Evolutionary conservation across 352 stramenopile species (phyloP).

Genomic region (Peronospora destructor): DNA sequence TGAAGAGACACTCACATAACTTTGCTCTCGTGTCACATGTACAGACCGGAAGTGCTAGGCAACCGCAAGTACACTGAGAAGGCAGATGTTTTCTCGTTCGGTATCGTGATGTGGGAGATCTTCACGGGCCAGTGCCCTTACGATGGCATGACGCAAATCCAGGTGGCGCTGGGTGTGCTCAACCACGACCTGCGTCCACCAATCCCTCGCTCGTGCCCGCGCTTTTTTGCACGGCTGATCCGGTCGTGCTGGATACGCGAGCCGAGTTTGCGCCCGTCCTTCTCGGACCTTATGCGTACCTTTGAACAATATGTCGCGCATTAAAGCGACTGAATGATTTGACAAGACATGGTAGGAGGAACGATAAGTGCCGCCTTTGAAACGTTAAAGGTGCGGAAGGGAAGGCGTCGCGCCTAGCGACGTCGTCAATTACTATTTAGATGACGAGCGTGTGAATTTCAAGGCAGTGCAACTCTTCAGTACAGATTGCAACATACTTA

Average conservation of each 20-base stretch:
- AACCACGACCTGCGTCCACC: conserved; percentile 68
- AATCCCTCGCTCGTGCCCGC: conserved; percentile 55
- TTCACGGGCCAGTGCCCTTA: conserved; percentile 87
- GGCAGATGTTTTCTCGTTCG: conserved; percentile 90
- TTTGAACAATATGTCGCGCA: conserved; percentile 40
- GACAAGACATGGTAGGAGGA: conserved; percentile 15
- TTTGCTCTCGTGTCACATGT: conserved; percentile 7
- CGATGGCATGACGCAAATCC: conserved; percentile 86
- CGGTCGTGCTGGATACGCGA: conserved; percentile 72
- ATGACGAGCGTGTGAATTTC: conserved; percentile 13
- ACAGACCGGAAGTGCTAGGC: conserved; percentile 78
- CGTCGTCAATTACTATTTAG: conserved; percentile 28
- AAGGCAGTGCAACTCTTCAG: conserved; percentile 3
- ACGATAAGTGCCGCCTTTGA: conserved; percentile 7
- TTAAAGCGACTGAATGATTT: conserved; percentile 5
- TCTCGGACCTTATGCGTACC: conserved; percentile 50
- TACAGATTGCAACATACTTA: not conserved
- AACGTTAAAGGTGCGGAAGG: conserved; percentile 8
- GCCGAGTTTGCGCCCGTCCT: conserved; percentile 61
- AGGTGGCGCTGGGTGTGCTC: conserved; percentile 69
- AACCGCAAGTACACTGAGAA: conserved; percentile 91
- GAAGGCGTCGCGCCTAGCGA: conserved; percentile 2
- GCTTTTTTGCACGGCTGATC: conserved; percentile 71
- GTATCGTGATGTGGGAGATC: conserved; percentile 92
- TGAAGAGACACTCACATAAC: conserved; percentile 19